These are phyloP conservation scores for Backusella circina DNA, from an alignment of 192 early-diverging fungal genomes.

Conservation along the genomic window DNA sequence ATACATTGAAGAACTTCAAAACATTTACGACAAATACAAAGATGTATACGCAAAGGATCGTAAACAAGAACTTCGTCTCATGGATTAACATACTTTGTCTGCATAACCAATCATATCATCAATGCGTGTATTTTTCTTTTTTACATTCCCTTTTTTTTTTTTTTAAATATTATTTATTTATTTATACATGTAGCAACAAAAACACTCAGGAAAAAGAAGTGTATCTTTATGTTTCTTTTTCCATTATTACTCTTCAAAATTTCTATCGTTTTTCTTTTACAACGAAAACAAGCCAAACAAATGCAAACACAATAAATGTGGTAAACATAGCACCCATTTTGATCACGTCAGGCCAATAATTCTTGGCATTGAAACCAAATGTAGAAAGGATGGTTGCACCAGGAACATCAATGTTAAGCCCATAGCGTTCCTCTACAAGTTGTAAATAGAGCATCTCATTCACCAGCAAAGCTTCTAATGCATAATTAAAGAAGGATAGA, in stretches of 20 bases:
- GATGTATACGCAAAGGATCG: conserved; percentile 66
- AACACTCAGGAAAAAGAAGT: not conserved
- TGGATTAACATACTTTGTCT: conserved; percentile 47
- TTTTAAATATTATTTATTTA: not conserved
- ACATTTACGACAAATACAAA: conserved; percentile 67
- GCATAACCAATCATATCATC: not conserved
- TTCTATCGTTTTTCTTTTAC: conserved; percentile 79
- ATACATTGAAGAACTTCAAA: conserved; percentile 64
- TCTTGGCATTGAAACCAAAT: conserved; percentile 82
- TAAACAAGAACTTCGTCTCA: conserved; percentile 58
- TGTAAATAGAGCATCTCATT: conserved; percentile 85
- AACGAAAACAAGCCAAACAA: conserved; percentile 72
- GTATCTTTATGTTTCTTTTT: not conserved
- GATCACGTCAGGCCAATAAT: conserved; percentile 79
- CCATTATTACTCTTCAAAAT: not conserved
- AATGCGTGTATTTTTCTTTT: not conserved
- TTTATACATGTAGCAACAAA: not conserved
- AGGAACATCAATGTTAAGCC: conserved; percentile 80
- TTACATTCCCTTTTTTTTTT: not conserved
- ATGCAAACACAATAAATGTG: conserved; percentile 62
- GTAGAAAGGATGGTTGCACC: conserved; percentile 81
- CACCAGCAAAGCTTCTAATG: conserved; percentile 84
- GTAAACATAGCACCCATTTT: conserved; percentile 55
- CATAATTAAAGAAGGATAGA: conserved; percentile 87
- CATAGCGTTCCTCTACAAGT: conserved; percentile 75